Percentiles rank a stretch among this genome's conserved stretches.
Conservation (phyloP, 176 grass and related monocot genomes). For the Urochloa ruziziensis region DNA sequence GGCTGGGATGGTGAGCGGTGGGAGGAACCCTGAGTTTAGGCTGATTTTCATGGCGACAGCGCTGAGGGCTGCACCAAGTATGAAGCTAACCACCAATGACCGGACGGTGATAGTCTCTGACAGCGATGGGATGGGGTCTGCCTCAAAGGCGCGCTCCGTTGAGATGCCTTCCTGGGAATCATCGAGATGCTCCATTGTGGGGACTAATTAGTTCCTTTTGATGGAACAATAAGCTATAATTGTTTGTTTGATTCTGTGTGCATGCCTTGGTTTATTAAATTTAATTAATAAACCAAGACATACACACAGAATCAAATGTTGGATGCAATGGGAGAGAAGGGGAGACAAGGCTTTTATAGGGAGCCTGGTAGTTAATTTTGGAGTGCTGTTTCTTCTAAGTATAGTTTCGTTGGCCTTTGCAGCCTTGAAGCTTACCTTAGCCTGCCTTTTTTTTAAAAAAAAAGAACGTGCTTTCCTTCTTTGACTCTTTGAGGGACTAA, state of each 20-base stretch:
- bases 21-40: slow-evolving; percentile 36
- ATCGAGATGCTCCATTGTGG: slow-evolving; percentile 9
- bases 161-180: slow-evolving; percentile 13
- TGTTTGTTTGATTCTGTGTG: not conserved
- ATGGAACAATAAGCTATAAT: not conserved
- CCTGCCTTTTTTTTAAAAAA: no score
- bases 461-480: no score
- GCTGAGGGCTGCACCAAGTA: slow-evolving; percentile 1
- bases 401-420: not conserved
- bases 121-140: slow-evolving; percentile 22
- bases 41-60: slow-evolving; percentile 43
- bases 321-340: not conserved
- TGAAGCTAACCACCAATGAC: slow-evolving; percentile 18
- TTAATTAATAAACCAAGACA: slow-evolving; percentile 27
- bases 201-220: not conserved
- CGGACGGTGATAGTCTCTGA: slow-evolving; percentile 10
- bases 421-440: not conserved
- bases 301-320: slow-evolving; percentile 22
- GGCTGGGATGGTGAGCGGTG: slow-evolving; percentile 14
- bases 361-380: not conserved
- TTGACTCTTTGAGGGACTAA: not conserved
- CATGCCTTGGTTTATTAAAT: slow-evolving; percentile 8
- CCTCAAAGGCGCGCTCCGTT: slow-evolving; percentile 30
- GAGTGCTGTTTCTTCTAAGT: not conserved
- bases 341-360: not conserved